Percentiles rank a stretch among this genome's conserved stretches.
Conservation (phyloP, 2,329 filamentous ascomycete genomes). For the Leptographium wingfieldii region DNA sequence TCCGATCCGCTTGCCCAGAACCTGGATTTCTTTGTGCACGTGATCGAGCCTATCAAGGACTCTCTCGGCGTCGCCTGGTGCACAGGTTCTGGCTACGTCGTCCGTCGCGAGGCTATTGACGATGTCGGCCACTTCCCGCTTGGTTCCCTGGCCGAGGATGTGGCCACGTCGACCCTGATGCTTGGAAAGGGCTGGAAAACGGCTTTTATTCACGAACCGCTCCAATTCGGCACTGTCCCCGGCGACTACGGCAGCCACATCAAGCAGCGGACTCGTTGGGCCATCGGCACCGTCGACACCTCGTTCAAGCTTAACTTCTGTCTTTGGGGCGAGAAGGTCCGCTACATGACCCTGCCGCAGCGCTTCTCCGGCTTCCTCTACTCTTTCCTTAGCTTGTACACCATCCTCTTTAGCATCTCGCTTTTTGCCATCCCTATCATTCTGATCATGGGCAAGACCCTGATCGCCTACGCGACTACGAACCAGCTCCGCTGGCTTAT, state of each 20-base stretch:
- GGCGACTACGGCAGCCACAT: conserved; percentile 42
- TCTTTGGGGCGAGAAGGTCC: conserved; percentile 38
- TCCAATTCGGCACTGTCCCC: conserved; percentile 48
- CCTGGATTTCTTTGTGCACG: conserved; percentile 45
- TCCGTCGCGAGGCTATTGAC: conserved; percentile 45
- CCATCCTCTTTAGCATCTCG: conserved; percentile 35
- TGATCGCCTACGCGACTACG: conserved; percentile 41
- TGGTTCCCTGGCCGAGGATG: conserved; percentile 47
- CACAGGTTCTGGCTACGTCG: conserved; percentile 50
- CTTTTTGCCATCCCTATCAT: conserved; percentile 48
- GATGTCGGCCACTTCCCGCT: conserved; percentile 50
- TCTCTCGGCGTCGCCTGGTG: conserved; percentile 47
- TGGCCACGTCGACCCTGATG: conserved; percentile 44
- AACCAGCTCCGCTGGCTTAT: conserved; percentile 46
- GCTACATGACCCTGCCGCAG: conserved; percentile 41
- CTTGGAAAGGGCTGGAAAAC: conserved; percentile 50
- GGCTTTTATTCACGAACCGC: conserved; percentile 43
- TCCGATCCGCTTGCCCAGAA: conserved; percentile 46
- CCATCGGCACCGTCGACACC: conserved; percentile 43
- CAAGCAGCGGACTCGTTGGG: conserved; percentile 45
- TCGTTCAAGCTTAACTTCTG: conserved; percentile 49
- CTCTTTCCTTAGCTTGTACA: conserved; percentile 41
- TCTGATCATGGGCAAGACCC: conserved; percentile 38
- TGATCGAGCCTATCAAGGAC: conserved; percentile 37
- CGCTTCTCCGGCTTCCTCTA: conserved; percentile 48